Evolutionary conservation across 1,284 basidiomycete genomes (phyloP).

Genomic region (Kwoniella shivajii): DNA sequence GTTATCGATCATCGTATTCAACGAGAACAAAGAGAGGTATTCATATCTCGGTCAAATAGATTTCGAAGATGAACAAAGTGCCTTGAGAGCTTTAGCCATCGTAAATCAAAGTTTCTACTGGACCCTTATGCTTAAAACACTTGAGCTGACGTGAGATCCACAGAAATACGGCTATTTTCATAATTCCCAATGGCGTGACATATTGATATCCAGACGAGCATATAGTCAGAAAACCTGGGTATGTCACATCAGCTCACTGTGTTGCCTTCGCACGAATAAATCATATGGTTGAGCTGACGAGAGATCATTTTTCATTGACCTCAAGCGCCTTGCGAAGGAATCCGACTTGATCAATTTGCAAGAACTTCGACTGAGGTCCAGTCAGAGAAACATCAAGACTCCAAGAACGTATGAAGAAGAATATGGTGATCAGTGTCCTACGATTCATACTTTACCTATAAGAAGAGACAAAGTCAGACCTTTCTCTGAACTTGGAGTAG

Average conservation of each 20-base stretch:
- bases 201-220: not conserved
- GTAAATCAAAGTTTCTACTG: not conserved
- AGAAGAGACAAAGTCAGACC: not conserved
- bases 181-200: not conserved
- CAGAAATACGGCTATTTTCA: not conserved
- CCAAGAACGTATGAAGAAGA: not conserved
- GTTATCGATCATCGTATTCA: not conserved
- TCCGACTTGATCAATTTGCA: not conserved
- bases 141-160: conserved; percentile 2
- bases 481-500: not conserved
- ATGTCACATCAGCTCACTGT: not conserved
- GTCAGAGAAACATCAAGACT: not conserved
- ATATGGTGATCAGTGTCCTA: not conserved
- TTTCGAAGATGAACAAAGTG: not conserved
- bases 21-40: not conserved
- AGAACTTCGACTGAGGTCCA: not conserved
- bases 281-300: not conserved
- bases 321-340: not conserved
- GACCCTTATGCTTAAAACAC: no score
- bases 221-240: not conserved
- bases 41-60: not conserved
- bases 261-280: not conserved
- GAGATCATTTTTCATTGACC: not conserved
- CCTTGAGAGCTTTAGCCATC: not conserved
- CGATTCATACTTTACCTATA: not conserved